A percentile compares a stretch with the other conserved stretches of the same genome.
These are phyloP conservation scores for Globisporangium heterothallicum DNA, from an alignment of 352 stramenopile genomes.

Conservation along the genomic window DNA sequence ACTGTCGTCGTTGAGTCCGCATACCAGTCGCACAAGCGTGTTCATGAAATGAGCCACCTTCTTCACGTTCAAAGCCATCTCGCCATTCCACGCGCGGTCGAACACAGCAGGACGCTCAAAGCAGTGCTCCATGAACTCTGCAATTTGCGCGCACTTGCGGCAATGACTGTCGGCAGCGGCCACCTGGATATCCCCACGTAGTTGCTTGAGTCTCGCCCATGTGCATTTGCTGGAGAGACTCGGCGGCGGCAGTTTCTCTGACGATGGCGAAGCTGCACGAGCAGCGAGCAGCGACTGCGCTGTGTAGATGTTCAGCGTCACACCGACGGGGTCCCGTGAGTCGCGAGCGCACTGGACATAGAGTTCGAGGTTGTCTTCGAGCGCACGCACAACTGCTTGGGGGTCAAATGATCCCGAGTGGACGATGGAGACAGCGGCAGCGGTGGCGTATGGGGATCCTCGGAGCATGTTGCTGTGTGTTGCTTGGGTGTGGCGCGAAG, in stretches of 20 bases:
- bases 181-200: neutral
- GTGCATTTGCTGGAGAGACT: neutral
- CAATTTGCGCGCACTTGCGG: neutral
- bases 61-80: neutral
- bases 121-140: constrained; percentile 3
- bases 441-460: neutral
- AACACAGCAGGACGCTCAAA: constrained; percentile 4
- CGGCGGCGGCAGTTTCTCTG: neutral
- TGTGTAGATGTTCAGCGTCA: constrained; percentile 4
- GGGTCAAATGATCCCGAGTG: neutral
- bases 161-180: neutral
- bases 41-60: constrained; percentile 1
- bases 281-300: neutral
- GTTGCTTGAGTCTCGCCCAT: neutral
- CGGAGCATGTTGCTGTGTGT: constrained; percentile 2
- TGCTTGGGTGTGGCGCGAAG: neutral
- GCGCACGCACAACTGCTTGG: neutral
- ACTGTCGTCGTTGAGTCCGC: neutral
- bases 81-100: constrained; percentile 1
- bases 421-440: neutral
- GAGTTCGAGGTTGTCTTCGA: neutral
- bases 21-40: neutral
- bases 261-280: neutral
- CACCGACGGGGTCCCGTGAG: neutral
- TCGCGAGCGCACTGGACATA: neutral